Conservation (phyloP, 2,329 filamentous ascomycete genomes). For the Fusarium stilboides region DNA sequence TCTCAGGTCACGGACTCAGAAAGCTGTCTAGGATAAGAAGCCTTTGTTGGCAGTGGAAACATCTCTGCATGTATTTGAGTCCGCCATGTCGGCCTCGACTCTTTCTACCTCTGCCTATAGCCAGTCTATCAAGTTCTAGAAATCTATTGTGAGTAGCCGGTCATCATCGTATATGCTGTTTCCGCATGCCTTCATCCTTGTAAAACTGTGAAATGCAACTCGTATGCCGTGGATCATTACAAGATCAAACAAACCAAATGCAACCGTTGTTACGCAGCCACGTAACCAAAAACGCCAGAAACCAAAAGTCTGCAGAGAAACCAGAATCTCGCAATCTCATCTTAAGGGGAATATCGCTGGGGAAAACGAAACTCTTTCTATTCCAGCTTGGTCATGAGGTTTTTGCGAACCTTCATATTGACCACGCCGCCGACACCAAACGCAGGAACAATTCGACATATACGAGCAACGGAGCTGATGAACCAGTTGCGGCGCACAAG, state of each 20-base stretch:
- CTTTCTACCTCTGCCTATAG: conserved; percentile 5
- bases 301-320: background rate
- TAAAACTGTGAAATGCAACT: conserved; percentile 17
- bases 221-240: conserved; percentile 18
- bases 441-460: conserved; percentile 88
- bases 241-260: conserved; percentile 16
- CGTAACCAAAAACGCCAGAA: conserved; percentile 27
- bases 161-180: conserved; percentile 29
- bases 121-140: conserved; percentile 33
- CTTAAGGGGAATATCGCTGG: background rate
- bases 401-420: conserved; percentile 79
- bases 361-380: conserved; percentile 30
- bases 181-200: conserved; percentile 12
- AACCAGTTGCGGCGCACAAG: conserved; percentile 83
- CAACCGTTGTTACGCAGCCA: conserved; percentile 19
- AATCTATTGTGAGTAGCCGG: conserved; percentile 26
- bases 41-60: background rate
- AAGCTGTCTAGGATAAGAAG: background rate
- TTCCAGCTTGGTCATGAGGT: conserved; percentile 75
- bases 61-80: background rate
- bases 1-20: no score
- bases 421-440: conserved; percentile 92
- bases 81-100: conserved; percentile 1
- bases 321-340: background rate
- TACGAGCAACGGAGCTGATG: conserved; percentile 79